Percentiles rank a stretch among this genome's conserved stretches.
phyloP scores from a whole-genome alignment of 2,329 filamentous ascomycete species.

The Aspergillus sp. region DNA sequence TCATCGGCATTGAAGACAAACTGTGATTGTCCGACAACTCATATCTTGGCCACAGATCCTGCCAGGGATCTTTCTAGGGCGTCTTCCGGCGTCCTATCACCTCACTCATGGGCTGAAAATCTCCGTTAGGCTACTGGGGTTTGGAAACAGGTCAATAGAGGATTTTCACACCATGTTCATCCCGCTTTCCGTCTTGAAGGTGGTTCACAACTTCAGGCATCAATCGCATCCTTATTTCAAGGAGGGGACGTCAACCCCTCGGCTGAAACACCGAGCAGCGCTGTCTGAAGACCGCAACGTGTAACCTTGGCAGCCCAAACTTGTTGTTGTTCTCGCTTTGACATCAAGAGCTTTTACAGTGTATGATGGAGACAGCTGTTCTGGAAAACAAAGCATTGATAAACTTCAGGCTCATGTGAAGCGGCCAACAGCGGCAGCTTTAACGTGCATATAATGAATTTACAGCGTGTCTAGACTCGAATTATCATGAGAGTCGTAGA shows the following conservation, averaged over 20 bases:
- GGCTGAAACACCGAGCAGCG: not conserved
- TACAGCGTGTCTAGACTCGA: not conserved
- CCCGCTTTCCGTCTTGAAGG: not conserved
- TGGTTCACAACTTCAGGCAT: slow-evolving; percentile 6
- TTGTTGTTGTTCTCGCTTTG: not conserved
- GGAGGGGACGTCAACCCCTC: not conserved
- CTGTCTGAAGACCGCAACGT: not conserved
- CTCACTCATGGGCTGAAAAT: slow-evolving; percentile 4
- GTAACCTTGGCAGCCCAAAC: not conserved
- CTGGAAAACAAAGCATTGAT: not conserved
- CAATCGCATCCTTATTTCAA: not conserved
- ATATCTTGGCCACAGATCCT: slow-evolving; percentile 8
- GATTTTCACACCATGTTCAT: not conserved
- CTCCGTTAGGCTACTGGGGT: not conserved
- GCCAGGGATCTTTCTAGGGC: slow-evolving; percentile 6
- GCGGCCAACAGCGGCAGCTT: not conserved
- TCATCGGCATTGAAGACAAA: not conserved
- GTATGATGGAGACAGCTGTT: not conserved
- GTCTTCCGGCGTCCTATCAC: not conserved
- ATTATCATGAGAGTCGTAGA: not conserved
- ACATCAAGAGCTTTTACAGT: not conserved
- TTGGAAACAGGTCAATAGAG: not conserved
- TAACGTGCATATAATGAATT: not conserved
- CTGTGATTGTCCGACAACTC: slow-evolving; percentile 9
- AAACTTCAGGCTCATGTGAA: slow-evolving; percentile 1